Base-by-base conservation (phyloP, 2,329 filamentous ascomycete genomes). In the Penicillium freii region DNA sequence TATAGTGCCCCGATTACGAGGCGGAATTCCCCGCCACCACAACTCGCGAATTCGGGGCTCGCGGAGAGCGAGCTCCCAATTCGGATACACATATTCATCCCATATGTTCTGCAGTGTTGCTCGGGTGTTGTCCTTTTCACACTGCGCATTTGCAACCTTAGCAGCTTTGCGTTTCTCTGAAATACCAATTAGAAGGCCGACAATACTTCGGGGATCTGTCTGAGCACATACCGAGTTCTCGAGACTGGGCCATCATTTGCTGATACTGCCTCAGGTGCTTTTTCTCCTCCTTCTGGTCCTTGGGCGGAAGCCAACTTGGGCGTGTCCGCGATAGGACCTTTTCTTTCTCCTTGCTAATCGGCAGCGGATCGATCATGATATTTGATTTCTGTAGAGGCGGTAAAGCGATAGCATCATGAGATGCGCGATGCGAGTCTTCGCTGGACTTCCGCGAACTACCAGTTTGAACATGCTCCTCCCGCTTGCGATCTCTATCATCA, bases 271-370 rank as follows among this genome's bases (percentile, higher is more conserved):
- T 92, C 63, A 99, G 72, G 74, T 99, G 94, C 64, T 87, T 88
- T 71, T 85, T 90, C 77, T 99, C 94, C 74, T 99, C 94, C 53
- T 89, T 89, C 2, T 91, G 92, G 63, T 94, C 87, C 75, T 84
- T 86, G 9, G 85, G 85, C 21, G 85, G 87, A 52, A 85, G 78
- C 87, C 81, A 89, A 47, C 82, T 87, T 36, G 81, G 92, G 77
- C 75, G 87, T 75, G 69, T 93, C 77, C 75, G 87, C 80, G 79
- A 83, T 23, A 87, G 72, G 17, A 87, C 82, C 62, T 82, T 85
- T 65, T 86, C 84, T 70, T 87, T 87, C 72, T 88, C 85, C 67
- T 83, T 85, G 66, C 84, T 88, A 49, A 86, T 83, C 10, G 86
- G 84, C 63, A 88, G 78, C 13, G 86, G 85, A 66, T 87, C 87